A percentile compares a stretch with the other conserved stretches of the same genome.
phyloP scores from a whole-genome alignment of 352 stramenopile species.

The Phytophthora sp. region DNA sequence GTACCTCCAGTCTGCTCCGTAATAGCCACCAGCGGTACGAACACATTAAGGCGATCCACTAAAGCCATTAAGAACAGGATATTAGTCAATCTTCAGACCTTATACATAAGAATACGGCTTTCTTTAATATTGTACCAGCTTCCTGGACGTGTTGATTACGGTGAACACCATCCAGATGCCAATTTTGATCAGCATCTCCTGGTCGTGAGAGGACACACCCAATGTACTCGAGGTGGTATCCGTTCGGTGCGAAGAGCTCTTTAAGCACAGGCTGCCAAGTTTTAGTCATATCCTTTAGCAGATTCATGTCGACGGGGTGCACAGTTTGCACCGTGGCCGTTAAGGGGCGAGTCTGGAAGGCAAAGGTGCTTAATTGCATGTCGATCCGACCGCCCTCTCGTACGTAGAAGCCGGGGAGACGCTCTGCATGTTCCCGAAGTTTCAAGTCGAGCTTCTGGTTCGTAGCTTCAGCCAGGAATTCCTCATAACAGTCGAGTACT shows the following conservation, averaged over 20 bases:
- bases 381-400: slow-evolving; percentile 73
- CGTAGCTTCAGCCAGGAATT: slow-evolving; percentile 40
- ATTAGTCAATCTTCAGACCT: no score
- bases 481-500: slow-evolving; percentile 47
- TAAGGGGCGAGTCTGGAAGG: slow-evolving; percentile 22
- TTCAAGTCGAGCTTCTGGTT: slow-evolving; percentile 41
- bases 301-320: slow-evolving; percentile 33
- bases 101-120: not conserved
- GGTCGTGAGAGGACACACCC: slow-evolving; percentile 72
- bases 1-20: slow-evolving; percentile 55
- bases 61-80: slow-evolving; percentile 5
- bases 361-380: slow-evolving; percentile 56
- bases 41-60: slow-evolving; percentile 81
- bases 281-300: slow-evolving; percentile 40
- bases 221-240: slow-evolving; percentile 67
- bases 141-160: slow-evolving; percentile 55
- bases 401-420: slow-evolving; percentile 73
- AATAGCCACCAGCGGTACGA: slow-evolving; percentile 69
- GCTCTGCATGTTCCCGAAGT: slow-evolving; percentile 51
- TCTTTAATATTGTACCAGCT: slow-evolving; percentile 38
- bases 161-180: slow-evolving; percentile 82
- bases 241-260: slow-evolving; percentile 25
- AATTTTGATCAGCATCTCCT: slow-evolving; percentile 74
- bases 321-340: slow-evolving; percentile 10
- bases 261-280: slow-evolving; percentile 39